Conservation (phyloP, 2,329 filamentous ascomycete species). For the Beauveria brongniartii region DNA sequence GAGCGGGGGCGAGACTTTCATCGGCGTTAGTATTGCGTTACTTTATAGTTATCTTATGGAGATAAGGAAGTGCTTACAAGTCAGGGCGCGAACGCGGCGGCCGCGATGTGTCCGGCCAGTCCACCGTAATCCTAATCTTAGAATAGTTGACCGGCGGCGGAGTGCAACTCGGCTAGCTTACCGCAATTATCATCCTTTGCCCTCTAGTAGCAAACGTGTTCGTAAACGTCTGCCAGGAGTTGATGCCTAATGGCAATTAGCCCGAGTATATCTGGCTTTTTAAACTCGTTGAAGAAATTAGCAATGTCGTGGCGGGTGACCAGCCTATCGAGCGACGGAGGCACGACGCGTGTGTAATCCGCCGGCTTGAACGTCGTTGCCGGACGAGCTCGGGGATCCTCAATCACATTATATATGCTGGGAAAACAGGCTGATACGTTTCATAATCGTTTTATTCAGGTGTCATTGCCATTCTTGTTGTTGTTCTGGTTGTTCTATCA, state of each 20-base stretch:
- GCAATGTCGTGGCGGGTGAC: constrained; percentile 58
- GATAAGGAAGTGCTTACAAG: no score
- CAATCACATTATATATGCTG: constrained; percentile 70
- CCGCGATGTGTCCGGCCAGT: no score
- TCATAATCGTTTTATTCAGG: no score
- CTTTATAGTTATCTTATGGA: no score
- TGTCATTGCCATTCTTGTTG: no score
- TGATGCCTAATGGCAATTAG: constrained; percentile 58
- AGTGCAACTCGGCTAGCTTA: constrained; percentile 55
- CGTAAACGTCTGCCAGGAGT: constrained; percentile 52
- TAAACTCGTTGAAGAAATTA: constrained; percentile 75
- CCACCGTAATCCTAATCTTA: no score
- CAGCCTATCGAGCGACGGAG: constrained; percentile 48
- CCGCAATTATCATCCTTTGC: constrained; percentile 44
- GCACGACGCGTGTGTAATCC: constrained; percentile 55
- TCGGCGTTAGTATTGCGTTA: no score
- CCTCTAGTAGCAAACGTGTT: constrained; percentile 26
- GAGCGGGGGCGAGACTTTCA: no score
- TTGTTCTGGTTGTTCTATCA: no score
- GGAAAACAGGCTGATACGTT: no score
- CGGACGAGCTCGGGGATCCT: constrained; percentile 48
- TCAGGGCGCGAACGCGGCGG: no score
- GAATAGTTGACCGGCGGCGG: constrained; percentile 49
- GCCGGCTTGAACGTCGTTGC: constrained; percentile 46
- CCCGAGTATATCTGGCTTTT: constrained; percentile 59